Conservation (phyloP, 192 early-diverging fungal genomes). For the Rhizophagus sp. region DNA sequence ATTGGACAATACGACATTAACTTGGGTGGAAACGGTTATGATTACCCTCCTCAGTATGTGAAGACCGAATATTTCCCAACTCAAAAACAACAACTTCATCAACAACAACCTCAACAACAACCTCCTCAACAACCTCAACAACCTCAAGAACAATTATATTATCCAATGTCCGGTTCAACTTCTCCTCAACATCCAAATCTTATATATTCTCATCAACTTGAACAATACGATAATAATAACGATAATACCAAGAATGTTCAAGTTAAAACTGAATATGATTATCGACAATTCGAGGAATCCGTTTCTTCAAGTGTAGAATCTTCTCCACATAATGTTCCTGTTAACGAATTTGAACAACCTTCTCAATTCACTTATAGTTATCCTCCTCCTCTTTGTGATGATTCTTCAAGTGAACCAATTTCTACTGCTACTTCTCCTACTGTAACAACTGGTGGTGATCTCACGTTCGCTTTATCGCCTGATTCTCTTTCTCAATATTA, state of each 20-base stretch:
- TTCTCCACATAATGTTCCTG: neutral
- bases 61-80: slow-evolving; percentile 12
- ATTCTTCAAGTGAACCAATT: slow-evolving; percentile 13
- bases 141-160: neutral
- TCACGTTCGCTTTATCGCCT: neutral
- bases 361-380: slow-evolving; percentile 8
- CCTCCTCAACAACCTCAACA: neutral
- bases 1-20: neutral
- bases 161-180: neutral
- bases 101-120: neutral
- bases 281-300: neutral
- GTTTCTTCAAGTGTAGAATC: slow-evolving; percentile 21
- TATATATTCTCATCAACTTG: neutral
- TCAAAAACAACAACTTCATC: neutral
- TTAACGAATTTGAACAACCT: slow-evolving; percentile 13
- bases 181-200: neutral
- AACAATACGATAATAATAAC: neutral
- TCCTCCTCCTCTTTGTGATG: neutral
- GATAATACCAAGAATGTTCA: neutral
- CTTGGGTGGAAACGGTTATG: neutral
- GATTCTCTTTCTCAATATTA: slow-evolving; percentile 5
- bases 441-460: neutral
- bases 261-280: slow-evolving; percentile 24
- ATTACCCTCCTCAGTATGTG: neutral
- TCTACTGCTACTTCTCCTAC: neutral